phyloP scores from a whole-genome alignment of 768 basidiomycete species.

The Boletus barrowsii region DNA sequence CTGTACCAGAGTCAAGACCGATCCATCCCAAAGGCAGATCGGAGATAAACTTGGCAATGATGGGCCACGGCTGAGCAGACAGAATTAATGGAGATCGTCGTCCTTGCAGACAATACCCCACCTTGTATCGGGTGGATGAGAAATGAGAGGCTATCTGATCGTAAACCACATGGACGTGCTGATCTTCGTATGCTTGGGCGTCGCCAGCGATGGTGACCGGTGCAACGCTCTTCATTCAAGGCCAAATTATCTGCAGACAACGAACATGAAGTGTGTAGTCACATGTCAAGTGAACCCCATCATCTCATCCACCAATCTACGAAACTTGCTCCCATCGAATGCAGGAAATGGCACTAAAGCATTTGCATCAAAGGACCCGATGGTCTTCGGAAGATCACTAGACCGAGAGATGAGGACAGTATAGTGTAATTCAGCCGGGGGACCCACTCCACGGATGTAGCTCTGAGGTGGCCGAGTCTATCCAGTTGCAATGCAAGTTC shows the following conservation, averaged over 20 bases:
- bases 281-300: slow-evolving; percentile 61
- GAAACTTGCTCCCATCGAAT: slow-evolving; percentile 66
- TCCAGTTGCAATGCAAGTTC: slow-evolving; percentile 77
- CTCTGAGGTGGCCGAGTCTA: slow-evolving; percentile 52
- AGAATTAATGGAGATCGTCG: not conserved
- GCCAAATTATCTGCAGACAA: not conserved
- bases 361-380: slow-evolving; percentile 46
- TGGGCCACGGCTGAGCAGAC: slow-evolving; percentile 76
- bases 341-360: slow-evolving; percentile 58
- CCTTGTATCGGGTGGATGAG: slow-evolving; percentile 87
- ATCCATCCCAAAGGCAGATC: slow-evolving; percentile 73
- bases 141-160: slow-evolving; percentile 86
- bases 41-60: slow-evolving; percentile 72
- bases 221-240: slow-evolving; percentile 33
- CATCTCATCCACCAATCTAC: slow-evolving; percentile 66
- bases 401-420: slow-evolving; percentile 6
- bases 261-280: slow-evolving; percentile 7
- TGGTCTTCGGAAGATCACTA: slow-evolving; percentile 55
- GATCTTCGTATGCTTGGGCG: slow-evolving; percentile 60
- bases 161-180: slow-evolving; percentile 81
- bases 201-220: slow-evolving; percentile 44
- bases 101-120: slow-evolving; percentile 19
- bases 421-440: not conserved
- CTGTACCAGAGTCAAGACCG: slow-evolving; percentile 93
- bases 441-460: slow-evolving; percentile 58